Evolutionary conservation across 768 basidiomycete genomes (phyloP), one percentile per base, ranked within the genome.

Genomic region (Boletus insuetus): DNA sequence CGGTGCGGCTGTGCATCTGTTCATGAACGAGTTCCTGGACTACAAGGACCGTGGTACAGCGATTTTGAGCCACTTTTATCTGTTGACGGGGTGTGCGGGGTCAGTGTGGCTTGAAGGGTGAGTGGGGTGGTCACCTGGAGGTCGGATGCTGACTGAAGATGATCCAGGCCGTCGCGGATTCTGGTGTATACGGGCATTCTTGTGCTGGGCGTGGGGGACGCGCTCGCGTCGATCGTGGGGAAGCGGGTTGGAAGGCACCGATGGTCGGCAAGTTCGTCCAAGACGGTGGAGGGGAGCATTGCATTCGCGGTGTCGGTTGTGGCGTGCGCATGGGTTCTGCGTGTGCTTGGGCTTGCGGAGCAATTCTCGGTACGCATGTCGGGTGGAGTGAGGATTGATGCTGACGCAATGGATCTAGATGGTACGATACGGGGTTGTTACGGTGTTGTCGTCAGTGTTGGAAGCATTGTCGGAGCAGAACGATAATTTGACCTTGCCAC

Each of bases 11-110:
- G 84, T 99, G 19, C 97, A 99, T 73, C 75, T 98, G 52, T 99
- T 99, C 73, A 86, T 99, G 84, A 91, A 89, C 74, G 97, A 99
- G 69, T 99, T 99, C 67, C 77, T 98, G 69, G 97, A 99, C 74
- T 81, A 87, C 63, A 91, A 92, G 74, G 97, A 99, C 72, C 82
- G 86, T 47, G 97, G 97, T 4, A 96, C 95, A 12, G 97, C 94
- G 26, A 95, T 99, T 63, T 72, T 99, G 61, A 95, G 94, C 65
- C 97, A 99, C 73, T 99, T 99, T 68, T 99, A 98, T 74, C 76
- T 99, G 43, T 76, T 99, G 50, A 95, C 93, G 0, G 97, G 97
- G 3, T 98, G 96, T 70, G 95, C 97, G 7, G 87, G 90, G 9
- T 87, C 91, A 16, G 69, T 98, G 20, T 99, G 97, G 97, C 81